A percentile compares a stretch with the other conserved stretches of the same genome.
phyloP scores from a whole-genome alignment of 305 asterid species.

The Salvia sclarea region DNA sequence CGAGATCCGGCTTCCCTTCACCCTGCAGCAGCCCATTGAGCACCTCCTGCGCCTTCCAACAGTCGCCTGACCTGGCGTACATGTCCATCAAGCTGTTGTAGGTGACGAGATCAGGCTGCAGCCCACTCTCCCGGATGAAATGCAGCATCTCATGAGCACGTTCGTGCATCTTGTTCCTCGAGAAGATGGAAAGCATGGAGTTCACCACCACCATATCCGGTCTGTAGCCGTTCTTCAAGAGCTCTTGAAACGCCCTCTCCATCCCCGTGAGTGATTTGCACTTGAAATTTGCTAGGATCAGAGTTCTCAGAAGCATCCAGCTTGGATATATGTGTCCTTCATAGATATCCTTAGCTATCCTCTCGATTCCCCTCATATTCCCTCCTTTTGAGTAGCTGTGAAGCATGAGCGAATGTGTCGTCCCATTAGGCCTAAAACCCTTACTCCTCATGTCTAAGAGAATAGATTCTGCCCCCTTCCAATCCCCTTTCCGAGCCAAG shows the following conservation, averaged over 20 bases:
- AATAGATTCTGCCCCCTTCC: slow-evolving; percentile 71
- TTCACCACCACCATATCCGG: slow-evolving; percentile 81
- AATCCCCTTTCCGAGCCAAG: slow-evolving; percentile 81
- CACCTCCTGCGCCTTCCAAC: slow-evolving; percentile 93
- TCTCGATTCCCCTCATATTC: slow-evolving; percentile 72
- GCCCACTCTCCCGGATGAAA: slow-evolving; percentile 60
- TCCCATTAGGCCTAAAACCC: slow-evolving; percentile 84
- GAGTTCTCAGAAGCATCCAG: slow-evolving; percentile 83
- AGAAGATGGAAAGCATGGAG: slow-evolving; percentile 76
- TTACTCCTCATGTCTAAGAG: slow-evolving; percentile 67
- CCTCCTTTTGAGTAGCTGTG: slow-evolving; percentile 87
- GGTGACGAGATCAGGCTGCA: slow-evolving; percentile 80
- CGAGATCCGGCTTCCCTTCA: slow-evolving; percentile 77
- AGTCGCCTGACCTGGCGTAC: slow-evolving; percentile 89
- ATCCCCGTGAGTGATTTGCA: slow-evolving; percentile 72
- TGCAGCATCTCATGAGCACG: slow-evolving; percentile 69
- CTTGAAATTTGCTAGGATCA: slow-evolving; percentile 75
- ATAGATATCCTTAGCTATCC: slow-evolving; percentile 70
- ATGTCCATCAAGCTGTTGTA: slow-evolving; percentile 93
- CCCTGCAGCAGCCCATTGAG: slow-evolving; percentile 56
- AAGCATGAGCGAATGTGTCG: slow-evolving; percentile 77
- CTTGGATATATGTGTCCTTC: slow-evolving; percentile 82
- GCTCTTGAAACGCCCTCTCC: slow-evolving; percentile 93
- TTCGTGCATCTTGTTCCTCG: slow-evolving; percentile 74
- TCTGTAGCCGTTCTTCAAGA: slow-evolving; percentile 68